Conservation (phyloP, 495 filamentous ascomycete genomes). For the Aspergillus biplanus region DNA sequence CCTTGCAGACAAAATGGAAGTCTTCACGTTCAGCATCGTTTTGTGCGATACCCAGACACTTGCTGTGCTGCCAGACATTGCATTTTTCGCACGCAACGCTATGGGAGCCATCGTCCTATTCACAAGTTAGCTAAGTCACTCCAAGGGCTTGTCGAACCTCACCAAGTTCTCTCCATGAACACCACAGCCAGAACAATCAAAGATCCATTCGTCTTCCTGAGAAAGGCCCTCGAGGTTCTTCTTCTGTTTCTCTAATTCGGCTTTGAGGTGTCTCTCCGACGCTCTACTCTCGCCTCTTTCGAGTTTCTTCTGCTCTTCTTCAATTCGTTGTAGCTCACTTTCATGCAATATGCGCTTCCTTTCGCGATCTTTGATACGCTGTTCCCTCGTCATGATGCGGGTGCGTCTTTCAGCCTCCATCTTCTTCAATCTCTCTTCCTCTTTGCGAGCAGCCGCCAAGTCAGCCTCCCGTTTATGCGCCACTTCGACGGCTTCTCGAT, state of each 20-base stretch:
- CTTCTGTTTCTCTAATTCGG: constrained; percentile 75
- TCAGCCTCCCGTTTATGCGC: constrained; percentile 70
- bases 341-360: constrained; percentile 78
- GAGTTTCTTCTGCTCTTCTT: constrained; percentile 73
- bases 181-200: constrained; percentile 88
- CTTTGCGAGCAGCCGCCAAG: constrained; percentile 65
- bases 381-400: constrained; percentile 82
- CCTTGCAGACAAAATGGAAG: constrained; percentile 84
- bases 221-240: constrained; percentile 71
- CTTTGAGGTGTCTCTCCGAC: constrained; percentile 78
- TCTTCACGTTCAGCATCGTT: constrained; percentile 80
- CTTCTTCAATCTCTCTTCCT: constrained; percentile 68
- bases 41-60: constrained; percentile 79
- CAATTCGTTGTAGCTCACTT: constrained; percentile 76
- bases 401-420: constrained; percentile 78
- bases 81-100: constrained; percentile 95
- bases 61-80: constrained; percentile 95
- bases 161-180: constrained; percentile 81
- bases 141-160: constrained; percentile 24
- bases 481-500: constrained; percentile 71
- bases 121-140: constrained; percentile 19
- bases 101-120: constrained; percentile 86
- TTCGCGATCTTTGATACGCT: constrained; percentile 81
- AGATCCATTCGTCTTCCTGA: constrained; percentile 87
- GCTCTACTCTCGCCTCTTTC: constrained; percentile 64